phyloP scores from a whole-genome alignment of 2,329 filamentous ascomycete genomes.

The Arthrobotrys entomopaga region DNA sequence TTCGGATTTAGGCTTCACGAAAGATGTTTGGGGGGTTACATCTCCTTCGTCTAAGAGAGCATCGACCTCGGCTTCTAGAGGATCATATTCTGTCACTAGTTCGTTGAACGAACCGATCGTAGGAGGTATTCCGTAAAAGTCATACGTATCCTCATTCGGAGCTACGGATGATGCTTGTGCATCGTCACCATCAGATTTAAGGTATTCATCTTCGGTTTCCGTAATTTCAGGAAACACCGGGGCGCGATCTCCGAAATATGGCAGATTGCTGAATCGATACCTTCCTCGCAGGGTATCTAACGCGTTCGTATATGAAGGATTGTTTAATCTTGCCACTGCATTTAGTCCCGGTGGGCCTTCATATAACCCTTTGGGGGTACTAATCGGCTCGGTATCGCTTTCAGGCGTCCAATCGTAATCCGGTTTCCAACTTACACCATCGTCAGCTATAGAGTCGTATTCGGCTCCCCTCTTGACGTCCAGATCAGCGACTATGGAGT shows the following conservation, averaged over 20 bases:
- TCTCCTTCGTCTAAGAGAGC: not conserved
- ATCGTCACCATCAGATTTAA: too few relatives aligned
- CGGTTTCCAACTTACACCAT: not conserved
- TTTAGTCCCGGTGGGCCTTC: too few relatives aligned
- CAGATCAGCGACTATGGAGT: slow-evolving; percentile 1
- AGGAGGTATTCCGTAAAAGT: not conserved
- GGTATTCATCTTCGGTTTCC: too few relatives aligned
- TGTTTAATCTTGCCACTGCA: too few relatives aligned
- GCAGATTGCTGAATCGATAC: too few relatives aligned
- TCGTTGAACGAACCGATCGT: slow-evolving; percentile 12
- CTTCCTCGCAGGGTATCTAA: too few relatives aligned
- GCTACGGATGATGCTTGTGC: too few relatives aligned
- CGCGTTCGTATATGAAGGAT: too few relatives aligned
- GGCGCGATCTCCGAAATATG: too few relatives aligned
- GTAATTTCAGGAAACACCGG: too few relatives aligned
- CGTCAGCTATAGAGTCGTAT: not conserved
- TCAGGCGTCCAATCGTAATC: too few relatives aligned
- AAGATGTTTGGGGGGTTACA: not conserved
- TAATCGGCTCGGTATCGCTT: too few relatives aligned
- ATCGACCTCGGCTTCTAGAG: slow-evolving; percentile 8
- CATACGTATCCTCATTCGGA: not conserved
- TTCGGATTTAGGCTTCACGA: not conserved
- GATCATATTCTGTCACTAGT: slow-evolving; percentile 1
- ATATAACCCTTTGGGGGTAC: not conserved
- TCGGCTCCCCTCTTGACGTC: not conserved